These are phyloP conservation scores for Leccinum huronense DNA, from an alignment of 1,284 basidiomycete species.

Conservation along the genomic window DNA sequence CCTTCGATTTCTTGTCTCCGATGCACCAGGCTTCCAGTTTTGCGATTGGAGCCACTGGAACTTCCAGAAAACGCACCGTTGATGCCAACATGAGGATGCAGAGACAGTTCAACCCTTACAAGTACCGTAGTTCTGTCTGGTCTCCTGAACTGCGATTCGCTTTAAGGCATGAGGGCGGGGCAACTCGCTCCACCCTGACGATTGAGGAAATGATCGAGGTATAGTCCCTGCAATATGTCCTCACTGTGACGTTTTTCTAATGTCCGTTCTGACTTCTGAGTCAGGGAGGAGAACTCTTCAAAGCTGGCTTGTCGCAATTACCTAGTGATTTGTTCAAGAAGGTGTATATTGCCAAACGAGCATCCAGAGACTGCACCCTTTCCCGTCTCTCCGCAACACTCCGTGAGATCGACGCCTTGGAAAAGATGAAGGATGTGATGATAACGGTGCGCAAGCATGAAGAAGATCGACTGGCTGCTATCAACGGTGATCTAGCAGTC, in stretches of 20 bases:
- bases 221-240: background rate
- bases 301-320: background rate
- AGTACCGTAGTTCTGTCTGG: background rate
- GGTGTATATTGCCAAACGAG: background rate
- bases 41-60: background rate
- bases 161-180: background rate
- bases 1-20: background rate
- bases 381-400: background rate
- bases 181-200: background rate
- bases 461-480: background rate
- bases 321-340: background rate
- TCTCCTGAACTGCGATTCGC: background rate
- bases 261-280: background rate
- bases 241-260: background rate
- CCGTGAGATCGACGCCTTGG: background rate
- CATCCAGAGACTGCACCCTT: background rate
- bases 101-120: background rate
- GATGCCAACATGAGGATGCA: background rate
- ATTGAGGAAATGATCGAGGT: background rate
- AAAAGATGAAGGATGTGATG: slow-evolving; percentile 3
- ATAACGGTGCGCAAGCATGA: background rate
- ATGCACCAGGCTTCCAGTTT: background rate
- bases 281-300: slow-evolving; percentile 5
- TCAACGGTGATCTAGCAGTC: background rate
- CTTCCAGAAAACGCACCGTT: background rate